Evolutionary conservation across 2,329 filamentous ascomycete genomes (phyloP).

Genomic region (Penicillium janthinellum): DNA sequence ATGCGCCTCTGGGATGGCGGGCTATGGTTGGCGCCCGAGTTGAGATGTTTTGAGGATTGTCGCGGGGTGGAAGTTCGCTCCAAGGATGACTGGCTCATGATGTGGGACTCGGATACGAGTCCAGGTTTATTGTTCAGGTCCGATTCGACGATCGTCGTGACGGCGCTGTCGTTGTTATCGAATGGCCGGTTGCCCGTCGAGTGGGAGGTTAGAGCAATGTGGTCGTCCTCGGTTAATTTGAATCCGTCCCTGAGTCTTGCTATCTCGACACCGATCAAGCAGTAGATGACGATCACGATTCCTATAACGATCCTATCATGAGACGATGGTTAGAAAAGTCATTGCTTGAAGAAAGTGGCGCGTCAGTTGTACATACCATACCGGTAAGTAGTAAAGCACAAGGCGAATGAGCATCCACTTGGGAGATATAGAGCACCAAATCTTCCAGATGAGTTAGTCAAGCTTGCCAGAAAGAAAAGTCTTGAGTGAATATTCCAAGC

Average conservation of each 20-base stretch:
- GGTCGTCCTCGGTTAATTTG: constrained; percentile 31
- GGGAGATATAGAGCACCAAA: constrained; percentile 44
- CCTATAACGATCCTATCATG: constrained; percentile 33
- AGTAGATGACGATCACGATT: constrained; percentile 25
- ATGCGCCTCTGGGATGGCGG: constrained; percentile 30
- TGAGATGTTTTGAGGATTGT: neutral
- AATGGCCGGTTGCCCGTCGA: constrained; percentile 13
- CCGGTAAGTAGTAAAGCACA: constrained; percentile 41
- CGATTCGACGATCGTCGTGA: constrained; percentile 16
- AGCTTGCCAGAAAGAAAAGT: neutral
- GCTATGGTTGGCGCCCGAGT: constrained; percentile 3
- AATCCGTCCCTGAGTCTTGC: constrained; percentile 36
- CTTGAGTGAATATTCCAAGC: constrained; percentile 5
- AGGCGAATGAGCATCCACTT: constrained; percentile 41
- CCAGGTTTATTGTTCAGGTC: neutral
- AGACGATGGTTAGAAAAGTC: neutral
- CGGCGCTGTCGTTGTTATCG: constrained; percentile 9
- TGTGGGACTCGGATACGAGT: constrained; percentile 7
- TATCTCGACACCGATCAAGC: constrained; percentile 37
- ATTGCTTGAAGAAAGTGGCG: neutral
- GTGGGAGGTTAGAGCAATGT: constrained; percentile 23
- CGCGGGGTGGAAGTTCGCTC: constrained; percentile 5
- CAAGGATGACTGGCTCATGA: constrained; percentile 12
- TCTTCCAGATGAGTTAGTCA: constrained; percentile 18
- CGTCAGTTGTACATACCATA: constrained; percentile 31